Evolutionary conservation across 345 rosid species (phyloP), one percentile per base, ranked within the genome.

Genomic region (Microcos paniculata): DNA sequence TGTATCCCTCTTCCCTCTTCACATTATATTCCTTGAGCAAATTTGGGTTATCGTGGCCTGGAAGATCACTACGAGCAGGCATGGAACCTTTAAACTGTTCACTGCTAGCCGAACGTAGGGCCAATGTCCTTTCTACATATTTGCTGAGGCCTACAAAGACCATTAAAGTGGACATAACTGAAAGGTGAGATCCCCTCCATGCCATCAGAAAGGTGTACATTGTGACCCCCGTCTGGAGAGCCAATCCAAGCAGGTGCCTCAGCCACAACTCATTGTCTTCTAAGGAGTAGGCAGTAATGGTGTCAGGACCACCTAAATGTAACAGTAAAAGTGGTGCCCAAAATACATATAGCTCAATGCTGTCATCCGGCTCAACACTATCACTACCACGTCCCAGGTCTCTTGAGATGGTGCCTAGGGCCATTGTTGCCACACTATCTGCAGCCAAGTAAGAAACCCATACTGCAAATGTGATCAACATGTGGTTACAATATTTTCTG

Each of bases 251-350:
- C 21, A 75, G 65, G 5, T 84, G 84, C 48, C 91, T 76, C 4
- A 19, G 18, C 86, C 88, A 84, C 16, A 84, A 48, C 19, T 77
- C 79, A 56, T 82, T 83, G 72, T 86, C 87, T 16, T 83, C 84
- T 1, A 84, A 45, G 1, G 89, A 53, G 26, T 69, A 77, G 0
- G 85, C 84, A 7, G 87, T 82, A 52, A 86, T 84, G 52, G 85
- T 77, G 61, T 83, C 87, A 0, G 85, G 82, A 43, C 87, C 87
- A 51, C 89, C 89, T 6, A 86, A 61, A 75, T 86, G 89, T 53
- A 83, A 58, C 23, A 85, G 80, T 21, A 85, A 77, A 59, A 86
- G 82, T 6, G 87, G 77, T 7, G 80, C 72, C 87, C 89, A 86
- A 38, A 84, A 77, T 7, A 78, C 83, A 1, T 51, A 23, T 16